Percentiles rank a stretch among this genome's conserved stretches.
phyloP scores from a whole-genome alignment of 305 asterid genomes.

The Fraxinus latifolia region DNA sequence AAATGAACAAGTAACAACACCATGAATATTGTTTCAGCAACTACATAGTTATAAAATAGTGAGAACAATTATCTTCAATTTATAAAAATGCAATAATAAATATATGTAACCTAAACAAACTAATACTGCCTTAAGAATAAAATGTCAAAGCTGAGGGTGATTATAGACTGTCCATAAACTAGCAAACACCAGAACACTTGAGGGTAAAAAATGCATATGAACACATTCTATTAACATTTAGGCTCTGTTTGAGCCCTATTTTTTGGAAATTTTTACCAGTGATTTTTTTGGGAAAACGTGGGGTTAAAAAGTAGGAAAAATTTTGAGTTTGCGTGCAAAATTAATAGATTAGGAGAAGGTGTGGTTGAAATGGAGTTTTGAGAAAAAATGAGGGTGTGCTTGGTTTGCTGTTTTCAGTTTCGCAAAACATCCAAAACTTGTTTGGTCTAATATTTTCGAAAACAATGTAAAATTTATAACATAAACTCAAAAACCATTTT shows the following conservation, averaged over 20 bases:
- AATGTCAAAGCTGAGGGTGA: slow-evolving; percentile 7
- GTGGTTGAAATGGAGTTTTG: not conserved
- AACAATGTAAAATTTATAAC: not conserved
- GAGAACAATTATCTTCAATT: not conserved
- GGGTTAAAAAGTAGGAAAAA: not conserved
- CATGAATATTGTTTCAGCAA: slow-evolving; percentile 10
- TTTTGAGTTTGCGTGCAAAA: not conserved
- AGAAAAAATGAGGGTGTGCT: not conserved
- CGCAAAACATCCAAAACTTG: not conserved
- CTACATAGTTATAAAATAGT: slow-evolving; percentile 2
- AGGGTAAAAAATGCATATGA: not conserved
- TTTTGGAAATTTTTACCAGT: not conserved
- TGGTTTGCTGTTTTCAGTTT: not conserved
- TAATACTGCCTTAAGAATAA: slow-evolving; percentile 3
- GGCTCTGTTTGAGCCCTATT: not conserved
- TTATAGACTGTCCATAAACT: slow-evolving; percentile 1
- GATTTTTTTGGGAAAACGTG: not conserved
- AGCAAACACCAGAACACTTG: not conserved
- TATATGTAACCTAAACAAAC: slow-evolving; percentile 2
- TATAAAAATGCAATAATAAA: slow-evolving; percentile 4
- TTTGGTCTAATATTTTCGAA: not conserved
- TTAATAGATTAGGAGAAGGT: not conserved
- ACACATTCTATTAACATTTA: not conserved
- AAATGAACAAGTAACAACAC: slow-evolving; percentile 22
- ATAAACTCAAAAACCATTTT: not conserved